phyloP scores from a whole-genome alignment of 148 eudicot species.

The Heliosperma pusillum region DNA sequence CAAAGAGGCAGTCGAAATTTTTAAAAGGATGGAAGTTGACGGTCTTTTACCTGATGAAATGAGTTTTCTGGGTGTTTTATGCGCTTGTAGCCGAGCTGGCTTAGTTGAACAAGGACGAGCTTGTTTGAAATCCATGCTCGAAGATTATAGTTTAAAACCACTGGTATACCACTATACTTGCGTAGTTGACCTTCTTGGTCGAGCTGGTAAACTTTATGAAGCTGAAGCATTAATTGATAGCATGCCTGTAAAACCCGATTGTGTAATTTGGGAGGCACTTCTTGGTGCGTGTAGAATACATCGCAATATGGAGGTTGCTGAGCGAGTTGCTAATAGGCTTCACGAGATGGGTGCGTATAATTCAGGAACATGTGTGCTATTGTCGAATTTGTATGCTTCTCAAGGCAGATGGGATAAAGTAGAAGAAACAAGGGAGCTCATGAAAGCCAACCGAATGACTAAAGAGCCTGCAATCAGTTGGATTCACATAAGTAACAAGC shows the following conservation, averaged over 20 bases:
- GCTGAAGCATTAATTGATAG: constrained; percentile 39
- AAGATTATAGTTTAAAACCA: constrained; percentile 30
- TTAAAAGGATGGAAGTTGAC: constrained; percentile 33
- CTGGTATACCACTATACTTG: constrained; percentile 41
- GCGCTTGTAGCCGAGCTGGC: constrained; percentile 48
- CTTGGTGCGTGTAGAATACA: constrained; percentile 42
- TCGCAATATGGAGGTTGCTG: constrained; percentile 28
- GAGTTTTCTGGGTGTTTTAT: constrained; percentile 43
- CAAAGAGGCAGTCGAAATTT: constrained; percentile 28
- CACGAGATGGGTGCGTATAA: constrained; percentile 22
- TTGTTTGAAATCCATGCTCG: constrained; percentile 30
- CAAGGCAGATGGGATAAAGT: constrained; percentile 39
- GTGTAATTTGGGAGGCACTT: constrained; percentile 42
- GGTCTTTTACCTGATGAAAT: constrained; percentile 34
- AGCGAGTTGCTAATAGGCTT: constrained; percentile 34
- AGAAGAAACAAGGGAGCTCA: constrained; percentile 28
- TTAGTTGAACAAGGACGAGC: constrained; percentile 28
- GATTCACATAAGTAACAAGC: constrained; percentile 34
- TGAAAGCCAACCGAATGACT: constrained; percentile 29
- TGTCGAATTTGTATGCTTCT: constrained; percentile 40
- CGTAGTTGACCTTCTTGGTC: constrained; percentile 45
- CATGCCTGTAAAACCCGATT: constrained; percentile 37
- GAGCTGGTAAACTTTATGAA: constrained; percentile 33
- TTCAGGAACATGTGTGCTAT: constrained; percentile 35
- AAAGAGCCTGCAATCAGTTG: constrained; percentile 41